Percentiles rank a stretch among this genome's conserved stretches.
phyloP scores from a whole-genome alignment of 306 rosid genomes.

The Cucurbita maxima region DNA sequence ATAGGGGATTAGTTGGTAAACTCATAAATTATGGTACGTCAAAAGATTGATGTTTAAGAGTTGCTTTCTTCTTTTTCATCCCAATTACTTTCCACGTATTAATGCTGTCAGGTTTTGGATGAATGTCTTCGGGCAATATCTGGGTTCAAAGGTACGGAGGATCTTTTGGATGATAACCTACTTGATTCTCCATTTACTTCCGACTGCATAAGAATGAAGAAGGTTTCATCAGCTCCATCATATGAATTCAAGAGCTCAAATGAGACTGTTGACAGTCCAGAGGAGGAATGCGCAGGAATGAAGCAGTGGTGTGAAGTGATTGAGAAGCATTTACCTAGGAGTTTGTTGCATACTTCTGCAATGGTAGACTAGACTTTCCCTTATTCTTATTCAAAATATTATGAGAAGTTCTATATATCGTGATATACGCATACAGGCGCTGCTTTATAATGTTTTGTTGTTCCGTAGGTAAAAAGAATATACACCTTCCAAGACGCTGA shows the following conservation, averaged over 20 bases:
- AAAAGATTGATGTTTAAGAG: not conserved
- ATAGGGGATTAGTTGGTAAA: not conserved
- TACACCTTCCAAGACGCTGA: not conserved
- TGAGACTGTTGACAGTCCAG: slow-evolving; percentile 13
- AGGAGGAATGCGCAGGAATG: slow-evolving; percentile 36
- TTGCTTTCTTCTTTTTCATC: not conserved
- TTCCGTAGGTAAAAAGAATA: not conserved
- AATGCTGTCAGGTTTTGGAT: slow-evolving; percentile 56
- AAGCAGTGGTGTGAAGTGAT: slow-evolving; percentile 68
- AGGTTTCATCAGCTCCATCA: slow-evolving; percentile 83
- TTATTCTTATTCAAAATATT: not conserved
- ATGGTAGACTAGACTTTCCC: slow-evolving; percentile 29
- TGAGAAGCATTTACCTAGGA: slow-evolving; percentile 63
- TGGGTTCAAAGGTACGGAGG: slow-evolving; percentile 94
- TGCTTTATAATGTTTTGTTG: not conserved
- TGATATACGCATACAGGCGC: not conserved
- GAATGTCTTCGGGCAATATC: slow-evolving; percentile 80
- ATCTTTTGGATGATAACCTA: slow-evolving; percentile 64
- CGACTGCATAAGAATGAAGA: slow-evolving; percentile 67
- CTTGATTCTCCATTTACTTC: slow-evolving; percentile 67
- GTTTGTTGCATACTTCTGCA: slow-evolving; percentile 47
- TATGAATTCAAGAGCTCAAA: slow-evolving; percentile 35
- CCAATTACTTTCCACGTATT: not conserved
- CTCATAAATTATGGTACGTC: not conserved
- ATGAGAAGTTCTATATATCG: not conserved